Evolutionary conservation across 2,329 filamentous ascomycete species (phyloP).

Genomic region (Massarina eburnea): DNA sequence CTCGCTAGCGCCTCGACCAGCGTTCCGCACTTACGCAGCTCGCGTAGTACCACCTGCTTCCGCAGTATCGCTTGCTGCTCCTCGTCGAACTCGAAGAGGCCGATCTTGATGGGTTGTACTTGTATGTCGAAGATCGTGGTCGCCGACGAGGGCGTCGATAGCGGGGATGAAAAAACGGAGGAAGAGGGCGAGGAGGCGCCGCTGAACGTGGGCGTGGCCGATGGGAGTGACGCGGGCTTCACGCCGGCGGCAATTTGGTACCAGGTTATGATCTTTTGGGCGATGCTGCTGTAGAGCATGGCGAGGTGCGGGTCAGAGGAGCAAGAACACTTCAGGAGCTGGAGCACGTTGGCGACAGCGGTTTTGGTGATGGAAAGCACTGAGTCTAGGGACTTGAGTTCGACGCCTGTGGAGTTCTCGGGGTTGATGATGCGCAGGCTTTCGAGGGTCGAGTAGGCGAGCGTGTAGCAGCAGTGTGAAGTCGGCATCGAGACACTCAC

Average conservation of each 20-base stretch:
- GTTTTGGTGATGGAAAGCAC: slow-evolving; percentile 30
- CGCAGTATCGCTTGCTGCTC: slow-evolving; percentile 27
- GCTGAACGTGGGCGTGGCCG: slow-evolving; percentile 14
- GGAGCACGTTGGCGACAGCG: slow-evolving; percentile 28
- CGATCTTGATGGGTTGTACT: slow-evolving; percentile 28
- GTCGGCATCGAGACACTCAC: slow-evolving; percentile 21
- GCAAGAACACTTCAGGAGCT: slow-evolving; percentile 34
- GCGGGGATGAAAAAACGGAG: slow-evolving; percentile 19
- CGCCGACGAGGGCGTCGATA: slow-evolving; percentile 18
- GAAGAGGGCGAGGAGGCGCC: slow-evolving; percentile 18
- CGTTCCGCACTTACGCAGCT: slow-evolving; percentile 31
- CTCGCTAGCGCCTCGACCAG: slow-evolving; percentile 33
- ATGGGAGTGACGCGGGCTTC: slow-evolving; percentile 14
- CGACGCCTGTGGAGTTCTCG: slow-evolving; percentile 16
- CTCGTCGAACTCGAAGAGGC: slow-evolving; percentile 30
- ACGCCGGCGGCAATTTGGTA: slow-evolving; percentile 34
- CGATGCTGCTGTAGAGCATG: slow-evolving; percentile 40
- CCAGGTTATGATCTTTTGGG: slow-evolving; percentile 36
- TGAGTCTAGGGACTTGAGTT: slow-evolving; percentile 28
- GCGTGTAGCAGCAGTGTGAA: slow-evolving; percentile 32
- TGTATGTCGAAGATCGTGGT: slow-evolving; percentile 22
- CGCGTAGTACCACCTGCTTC: slow-evolving; percentile 28
- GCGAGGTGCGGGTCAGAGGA: slow-evolving; percentile 36
- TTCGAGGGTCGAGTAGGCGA: slow-evolving; percentile 35
- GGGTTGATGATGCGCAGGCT: slow-evolving; percentile 28